Evolutionary conservation across 2,329 filamentous ascomycete genomes (phyloP).

Genomic region (Neofusicoccum parvum): DNA sequence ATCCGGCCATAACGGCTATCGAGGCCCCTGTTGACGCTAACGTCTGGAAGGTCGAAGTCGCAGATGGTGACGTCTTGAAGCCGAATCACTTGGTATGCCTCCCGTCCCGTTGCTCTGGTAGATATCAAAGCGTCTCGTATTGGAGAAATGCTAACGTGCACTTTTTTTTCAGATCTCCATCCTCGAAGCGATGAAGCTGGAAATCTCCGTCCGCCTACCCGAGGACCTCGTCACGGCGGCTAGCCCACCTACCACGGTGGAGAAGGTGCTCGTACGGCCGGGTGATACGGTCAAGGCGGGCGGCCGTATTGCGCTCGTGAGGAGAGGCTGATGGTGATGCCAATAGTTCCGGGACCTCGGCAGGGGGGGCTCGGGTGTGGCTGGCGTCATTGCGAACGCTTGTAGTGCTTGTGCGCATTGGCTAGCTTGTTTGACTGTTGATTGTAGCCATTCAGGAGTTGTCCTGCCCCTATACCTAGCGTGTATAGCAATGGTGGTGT

Average conservation of each 20-base stretch:
- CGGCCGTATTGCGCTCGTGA: slow-evolving; percentile 34
- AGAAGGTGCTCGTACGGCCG: slow-evolving; percentile 46
- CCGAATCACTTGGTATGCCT: slow-evolving; percentile 33
- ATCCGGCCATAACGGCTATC: slow-evolving; percentile 40
- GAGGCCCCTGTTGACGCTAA: slow-evolving; percentile 50
- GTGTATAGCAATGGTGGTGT: background rate
- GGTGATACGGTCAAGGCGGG: slow-evolving; percentile 45
- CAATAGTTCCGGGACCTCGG: too few relatives aligned
- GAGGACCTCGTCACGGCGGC: slow-evolving; percentile 29
- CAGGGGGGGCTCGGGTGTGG: background rate
- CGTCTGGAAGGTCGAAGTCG: slow-evolving; percentile 48
- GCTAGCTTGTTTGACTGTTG: background rate
- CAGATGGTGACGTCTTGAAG: slow-evolving; percentile 40
- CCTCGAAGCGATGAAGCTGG: slow-evolving; percentile 52
- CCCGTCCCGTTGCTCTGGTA: slow-evolving; percentile 12
- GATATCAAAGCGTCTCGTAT: background rate
- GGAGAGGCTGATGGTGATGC: slow-evolving; percentile 1
- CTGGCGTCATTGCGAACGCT: background rate
- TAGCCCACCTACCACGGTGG: slow-evolving; percentile 31
- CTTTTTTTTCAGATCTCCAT: slow-evolving; percentile 36
- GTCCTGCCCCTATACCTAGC: background rate
- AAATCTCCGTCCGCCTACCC: slow-evolving; percentile 47
- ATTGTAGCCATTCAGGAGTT: background rate
- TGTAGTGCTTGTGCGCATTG: background rate
- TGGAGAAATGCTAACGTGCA: background rate